A percentile compares a stretch with the other conserved stretches of the same genome.
Evolutionary conservation across 192 early-diverging fungal species (phyloP).

Genomic region (Rhizophagus clarus): DNA sequence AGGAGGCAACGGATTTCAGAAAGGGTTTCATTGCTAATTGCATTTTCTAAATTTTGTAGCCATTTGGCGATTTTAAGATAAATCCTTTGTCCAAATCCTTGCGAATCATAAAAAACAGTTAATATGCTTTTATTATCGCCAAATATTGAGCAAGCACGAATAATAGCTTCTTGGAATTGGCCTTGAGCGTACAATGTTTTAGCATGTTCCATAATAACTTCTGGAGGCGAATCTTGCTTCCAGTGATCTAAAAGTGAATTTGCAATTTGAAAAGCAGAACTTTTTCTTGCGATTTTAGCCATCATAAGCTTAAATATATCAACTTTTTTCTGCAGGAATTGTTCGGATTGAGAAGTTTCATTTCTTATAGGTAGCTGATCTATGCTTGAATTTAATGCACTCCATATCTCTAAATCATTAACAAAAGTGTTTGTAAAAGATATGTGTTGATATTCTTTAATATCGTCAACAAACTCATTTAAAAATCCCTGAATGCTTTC

Average conservation of each 20-base stretch:
- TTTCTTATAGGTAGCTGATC: neutral
- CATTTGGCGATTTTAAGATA: conserved; percentile 48
- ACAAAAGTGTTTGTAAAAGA: conserved; percentile 6
- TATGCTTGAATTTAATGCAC: conserved; percentile 10
- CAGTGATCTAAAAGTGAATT: conserved; percentile 1
- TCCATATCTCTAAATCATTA: conserved; percentile 17
- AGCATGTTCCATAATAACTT: conserved; percentile 25
- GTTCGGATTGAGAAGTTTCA: neutral
- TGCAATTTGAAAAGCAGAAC: conserved; percentile 6
- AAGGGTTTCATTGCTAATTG: neutral
- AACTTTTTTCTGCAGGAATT: neutral
- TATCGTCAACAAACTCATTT: neutral
- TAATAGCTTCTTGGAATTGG: conserved; percentile 18
- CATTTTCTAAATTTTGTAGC: conserved; percentile 28
- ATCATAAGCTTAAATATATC: conserved; percentile 4
- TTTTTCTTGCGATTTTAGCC: conserved; percentile 28
- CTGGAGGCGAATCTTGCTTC: neutral
- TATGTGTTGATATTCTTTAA: neutral
- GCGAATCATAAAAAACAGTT: conserved; percentile 3
- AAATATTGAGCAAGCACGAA: conserved; percentile 1
- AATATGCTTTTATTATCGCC: conserved; percentile 21
- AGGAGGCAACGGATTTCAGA: neutral
- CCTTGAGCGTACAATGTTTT: conserved; percentile 20
- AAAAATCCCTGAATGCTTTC: neutral
- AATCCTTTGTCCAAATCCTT: conserved; percentile 36